Conservation (phyloP, 179 eudicot species). For the Vitellaria paradoxa region DNA sequence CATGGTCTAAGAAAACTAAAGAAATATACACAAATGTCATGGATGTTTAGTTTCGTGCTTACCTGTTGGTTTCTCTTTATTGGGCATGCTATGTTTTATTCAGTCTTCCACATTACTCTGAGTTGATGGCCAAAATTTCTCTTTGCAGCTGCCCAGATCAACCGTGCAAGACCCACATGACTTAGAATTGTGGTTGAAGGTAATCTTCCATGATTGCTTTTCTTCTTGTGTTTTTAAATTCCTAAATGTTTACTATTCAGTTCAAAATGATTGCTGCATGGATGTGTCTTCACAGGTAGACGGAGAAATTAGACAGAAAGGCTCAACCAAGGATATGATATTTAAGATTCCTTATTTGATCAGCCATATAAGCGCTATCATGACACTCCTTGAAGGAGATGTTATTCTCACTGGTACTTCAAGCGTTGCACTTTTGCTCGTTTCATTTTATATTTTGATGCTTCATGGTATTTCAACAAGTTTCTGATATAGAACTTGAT, state of each 20-base stretch:
- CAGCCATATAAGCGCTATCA: constrained; percentile 87
- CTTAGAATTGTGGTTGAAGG: constrained; percentile 96
- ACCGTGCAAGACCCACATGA: constrained; percentile 84
- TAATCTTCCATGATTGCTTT: constrained; percentile 6
- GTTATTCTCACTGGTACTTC: constrained; percentile 83
- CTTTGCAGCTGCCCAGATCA: constrained; percentile 65
- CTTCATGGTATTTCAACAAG: background rate
- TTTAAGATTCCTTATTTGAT: constrained; percentile 83
- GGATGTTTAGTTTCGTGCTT: background rate
- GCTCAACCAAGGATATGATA: constrained; percentile 90
- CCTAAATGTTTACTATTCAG: background rate
- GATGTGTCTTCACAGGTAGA: constrained; percentile 56
- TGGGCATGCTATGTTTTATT: background rate
- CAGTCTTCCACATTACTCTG: background rate
- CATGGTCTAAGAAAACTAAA: background rate
- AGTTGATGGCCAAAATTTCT: background rate
- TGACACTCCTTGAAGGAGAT: constrained; percentile 96
- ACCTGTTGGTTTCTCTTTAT: background rate
- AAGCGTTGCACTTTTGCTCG: too few relatives aligned
- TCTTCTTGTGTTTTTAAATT: background rate
- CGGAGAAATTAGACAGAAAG: constrained; percentile 86
- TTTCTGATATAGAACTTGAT: too few relatives aligned
- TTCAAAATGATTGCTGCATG: constrained; percentile 1
- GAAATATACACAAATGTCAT: background rate
- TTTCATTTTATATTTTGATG: background rate